Percentiles rank a stretch among this genome's conserved stretches.
phyloP scores from a whole-genome alignment of 1,284 basidiomycete genomes.

The Termitomyces sp. region DNA sequence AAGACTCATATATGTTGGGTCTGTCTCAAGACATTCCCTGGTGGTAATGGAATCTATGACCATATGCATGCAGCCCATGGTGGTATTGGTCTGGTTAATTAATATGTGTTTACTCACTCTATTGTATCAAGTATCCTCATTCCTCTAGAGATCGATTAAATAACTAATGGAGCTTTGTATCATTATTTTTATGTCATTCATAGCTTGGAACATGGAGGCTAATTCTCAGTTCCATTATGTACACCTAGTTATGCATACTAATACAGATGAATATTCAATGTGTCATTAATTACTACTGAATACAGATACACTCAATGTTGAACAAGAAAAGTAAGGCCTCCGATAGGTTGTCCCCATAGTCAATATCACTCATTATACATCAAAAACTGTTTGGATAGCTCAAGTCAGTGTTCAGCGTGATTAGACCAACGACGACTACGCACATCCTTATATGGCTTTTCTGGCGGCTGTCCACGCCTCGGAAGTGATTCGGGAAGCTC shows the following conservation, averaged over 20 bases:
- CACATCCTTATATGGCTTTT: constrained; percentile 53
- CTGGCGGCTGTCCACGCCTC: constrained; percentile 43
- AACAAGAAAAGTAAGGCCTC: background rate
- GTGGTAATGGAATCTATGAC: constrained; percentile 41
- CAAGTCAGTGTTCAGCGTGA: background rate
- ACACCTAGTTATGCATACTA: background rate
- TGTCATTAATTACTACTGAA: background rate
- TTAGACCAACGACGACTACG: constrained; percentile 18
- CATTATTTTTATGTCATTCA: background rate
- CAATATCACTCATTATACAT: background rate
- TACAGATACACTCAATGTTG: background rate
- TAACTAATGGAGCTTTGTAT: background rate
- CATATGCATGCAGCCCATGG: constrained; percentile 35
- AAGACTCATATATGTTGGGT: constrained; percentile 74
- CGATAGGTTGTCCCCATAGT: background rate
- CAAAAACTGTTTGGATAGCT: background rate
- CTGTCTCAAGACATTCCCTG: constrained; percentile 60
- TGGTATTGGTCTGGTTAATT: constrained; percentile 26
- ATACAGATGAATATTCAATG: background rate
- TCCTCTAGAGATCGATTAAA: background rate
- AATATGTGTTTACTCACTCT: background rate
- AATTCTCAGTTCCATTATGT: background rate
- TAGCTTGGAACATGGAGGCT: background rate
- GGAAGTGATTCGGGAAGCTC: constrained; percentile 58
- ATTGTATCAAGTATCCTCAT: no score